Evolutionary conservation across 768 basidiomycete species (phyloP), one percentile per base, ranked within the genome.

Genomic region (Naganishia vaughanmartiniae): DNA sequence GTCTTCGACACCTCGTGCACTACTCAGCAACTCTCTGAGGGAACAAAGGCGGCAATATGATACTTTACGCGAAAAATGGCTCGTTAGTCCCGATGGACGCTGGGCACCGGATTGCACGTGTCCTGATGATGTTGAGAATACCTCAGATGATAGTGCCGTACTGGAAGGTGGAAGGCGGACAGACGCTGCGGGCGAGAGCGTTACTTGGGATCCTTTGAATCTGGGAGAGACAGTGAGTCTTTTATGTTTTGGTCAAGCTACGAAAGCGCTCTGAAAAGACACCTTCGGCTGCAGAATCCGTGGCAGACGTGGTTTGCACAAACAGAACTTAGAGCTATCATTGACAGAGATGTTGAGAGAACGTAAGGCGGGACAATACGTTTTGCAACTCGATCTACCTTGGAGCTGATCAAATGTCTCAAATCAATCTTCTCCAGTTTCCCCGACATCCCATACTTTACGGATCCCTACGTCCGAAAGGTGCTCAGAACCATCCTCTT

Each of bases 231-330:
- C 69, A 53, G 73, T 74, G 33, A 28, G 73, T 68, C 2, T 1
- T 19, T 36, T 57, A 1, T 26, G 24, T 45, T 19, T 12, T 15
- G 3, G 36, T 11, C 39, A 48, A 65, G 30, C 28, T 11, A 48
- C 2, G 14, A 34, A 31, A 65, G 65, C 36, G 24, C n/a, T 31
- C 33, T 31, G 4, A 58, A 17, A n/a, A 28, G 15, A n/a, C 12
- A 21, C 48, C 14, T 31, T 5, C 2, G 0, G 6, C 12, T 30
- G 1, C 54, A 94, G 88, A 96, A 94, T 81, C 94, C 94, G 12
- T 99, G 96, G 96, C 90, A 88, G 74, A 87, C 88, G 56, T 98
- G 93, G 92, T 99, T 97, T 80, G 84, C 87, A 33, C 87, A 92
- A 48, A 85, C 93, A 21, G 96, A 98, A 70, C 83, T 97, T 46